phyloP scores from a whole-genome alignment of 495 filamentous ascomycete species.

The Hyaloscypha bicolor region DNA sequence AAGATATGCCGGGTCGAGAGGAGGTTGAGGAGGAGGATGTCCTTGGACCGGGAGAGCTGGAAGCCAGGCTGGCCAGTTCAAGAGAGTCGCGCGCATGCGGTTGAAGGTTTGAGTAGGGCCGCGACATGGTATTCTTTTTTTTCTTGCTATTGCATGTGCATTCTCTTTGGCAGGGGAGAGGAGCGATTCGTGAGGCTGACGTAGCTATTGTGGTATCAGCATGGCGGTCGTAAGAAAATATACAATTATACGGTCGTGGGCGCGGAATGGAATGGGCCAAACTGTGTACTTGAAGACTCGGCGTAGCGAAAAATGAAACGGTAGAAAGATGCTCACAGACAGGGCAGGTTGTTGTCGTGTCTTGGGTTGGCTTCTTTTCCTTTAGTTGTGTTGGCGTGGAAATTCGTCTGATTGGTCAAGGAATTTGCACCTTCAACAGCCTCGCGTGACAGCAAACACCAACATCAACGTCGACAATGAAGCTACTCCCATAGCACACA shows the following conservation, averaged over 20 bases:
- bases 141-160: constrained; percentile 19
- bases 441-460: constrained; percentile 5
- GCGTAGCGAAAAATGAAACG: not conserved
- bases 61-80: constrained; percentile 92
- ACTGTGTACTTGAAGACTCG: constrained; percentile 31
- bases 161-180: not conserved
- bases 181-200: not conserved
- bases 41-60: constrained; percentile 52
- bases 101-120: constrained; percentile 30
- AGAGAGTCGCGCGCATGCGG: constrained; percentile 79
- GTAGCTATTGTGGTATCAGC: not conserved
- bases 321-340: constrained; percentile 20
- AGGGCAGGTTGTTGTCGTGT: not conserved
- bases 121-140: constrained; percentile 25
- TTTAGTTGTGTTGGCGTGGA: constrained; percentile 3
- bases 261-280: constrained; percentile 33
- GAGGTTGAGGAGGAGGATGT: constrained; percentile 59
- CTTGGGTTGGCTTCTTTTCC: not conserved
- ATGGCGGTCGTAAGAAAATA: constrained; percentile 21
- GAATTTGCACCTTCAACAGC: constrained; percentile 9
- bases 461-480: constrained; percentile 9
- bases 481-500: constrained; percentile 25
- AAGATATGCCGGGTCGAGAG: constrained; percentile 83
- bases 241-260: constrained; percentile 36
- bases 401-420: not conserved